phyloP scores from a whole-genome alignment of 257 asterid species.

The Verbena officinalis region DNA sequence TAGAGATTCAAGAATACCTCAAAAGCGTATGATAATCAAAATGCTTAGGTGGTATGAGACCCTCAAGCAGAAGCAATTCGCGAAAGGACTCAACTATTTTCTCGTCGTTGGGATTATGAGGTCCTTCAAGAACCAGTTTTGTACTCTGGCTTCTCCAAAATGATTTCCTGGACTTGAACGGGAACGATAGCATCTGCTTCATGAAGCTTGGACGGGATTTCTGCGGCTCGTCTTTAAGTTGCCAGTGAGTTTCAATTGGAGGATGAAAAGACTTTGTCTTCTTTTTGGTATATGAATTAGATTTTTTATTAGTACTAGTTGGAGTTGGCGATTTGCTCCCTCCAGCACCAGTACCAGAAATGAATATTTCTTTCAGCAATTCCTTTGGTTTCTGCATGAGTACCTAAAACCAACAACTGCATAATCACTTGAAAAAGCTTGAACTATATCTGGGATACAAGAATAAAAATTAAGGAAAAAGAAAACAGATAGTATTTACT shows the following conservation, averaged over 20 bases:
- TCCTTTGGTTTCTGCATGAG: constrained; percentile 58
- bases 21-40: constrained; percentile 71
- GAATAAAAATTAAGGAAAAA: no score
- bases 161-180: constrained; percentile 31
- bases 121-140: constrained; percentile 45
- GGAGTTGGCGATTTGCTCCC: constrained; percentile 27
- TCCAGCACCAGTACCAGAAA: no score
- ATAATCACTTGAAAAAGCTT: no score
- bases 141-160: constrained; percentile 41
- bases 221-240: constrained; percentile 24
- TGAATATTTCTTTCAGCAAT: constrained; percentile 42
- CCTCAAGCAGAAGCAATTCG: constrained; percentile 53
- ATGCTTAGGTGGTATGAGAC: constrained; percentile 38
- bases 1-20: constrained; percentile 38
- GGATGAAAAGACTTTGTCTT: constrained; percentile 42
- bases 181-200: no score
- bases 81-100: constrained; percentile 57
- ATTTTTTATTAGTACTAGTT: constrained; percentile 21
- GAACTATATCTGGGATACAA: no score
- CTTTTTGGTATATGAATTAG: constrained; percentile 27
- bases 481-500: no score
- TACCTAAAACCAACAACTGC: constrained; percentile 27
- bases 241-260: constrained; percentile 62
- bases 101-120: constrained; percentile 55
- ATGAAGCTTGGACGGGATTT: constrained; percentile 25